Evolutionary conservation across 2,329 filamentous ascomycete genomes (phyloP), one percentile per base, ranked within the genome.

Genomic region (Neoascochyta sp.): DNA sequence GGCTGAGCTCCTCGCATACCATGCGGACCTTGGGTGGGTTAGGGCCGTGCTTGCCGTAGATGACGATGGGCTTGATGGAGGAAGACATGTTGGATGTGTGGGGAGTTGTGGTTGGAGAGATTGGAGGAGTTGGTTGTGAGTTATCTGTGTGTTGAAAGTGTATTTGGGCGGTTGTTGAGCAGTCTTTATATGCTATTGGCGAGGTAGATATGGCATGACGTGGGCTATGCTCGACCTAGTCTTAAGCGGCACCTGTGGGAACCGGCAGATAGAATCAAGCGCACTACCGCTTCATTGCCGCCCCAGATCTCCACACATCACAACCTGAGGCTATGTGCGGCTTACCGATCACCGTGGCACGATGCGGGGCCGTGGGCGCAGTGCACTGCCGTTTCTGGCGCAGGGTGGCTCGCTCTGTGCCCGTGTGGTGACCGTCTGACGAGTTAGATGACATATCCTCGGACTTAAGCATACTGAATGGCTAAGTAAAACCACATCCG

Each of bases 11-110:
- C 26, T 67, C 60, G 24, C 69, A 54, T 22, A 73, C 34, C 29
- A 72, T 63, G 32, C 57, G 54, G 8, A 73, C 63, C 47, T 71
- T 71, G 41, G 54, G 56, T 14, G 64, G 65, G 44, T 68, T 69
- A 23, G 64, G 63, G 17, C 53, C 52, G 17, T 36, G 29, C 9
- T 38, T 39, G 29, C 54, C 54, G 27, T 44, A 46, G 32, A 54
- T 34, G 11, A 39, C 41, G 25, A 55, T 47, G 14, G 48, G 44
- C 13, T 52, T 39, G 39, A 53, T 15, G 7, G 29, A 31, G 9
- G 33, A 29, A 17, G 37, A 27, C 36, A 39, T 43, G 21, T 12
- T 39, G 29, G 16, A 12, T n/a, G n/a, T n/a, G n/a, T n/a, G n/a
- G 7, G 14, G 16, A 8, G 4, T 21, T 10, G 3, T 9, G 15